phyloP scores from a whole-genome alignment of 169 alveolate genomes.

The Plasmodium knowlesi region DNA sequence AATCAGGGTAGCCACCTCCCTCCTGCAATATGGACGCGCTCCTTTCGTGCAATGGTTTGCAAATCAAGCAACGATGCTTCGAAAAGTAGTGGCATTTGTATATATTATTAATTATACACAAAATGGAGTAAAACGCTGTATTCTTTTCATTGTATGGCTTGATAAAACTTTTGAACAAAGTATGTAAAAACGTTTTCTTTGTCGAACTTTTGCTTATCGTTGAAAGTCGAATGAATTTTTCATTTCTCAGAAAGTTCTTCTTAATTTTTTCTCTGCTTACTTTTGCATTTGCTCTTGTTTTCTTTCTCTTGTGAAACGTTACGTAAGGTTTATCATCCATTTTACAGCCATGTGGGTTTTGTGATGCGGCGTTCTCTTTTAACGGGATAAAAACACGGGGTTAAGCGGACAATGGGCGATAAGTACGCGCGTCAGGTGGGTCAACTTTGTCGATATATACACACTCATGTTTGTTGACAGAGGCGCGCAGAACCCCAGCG shows the following conservation, averaged over 20 bases:
- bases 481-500: not conserved
- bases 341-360: conserved; percentile 34
- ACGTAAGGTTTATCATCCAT: conserved; percentile 60
- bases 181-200: conserved; percentile 60
- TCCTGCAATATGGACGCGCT: not conserved
- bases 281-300: conserved; percentile 64
- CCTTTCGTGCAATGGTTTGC: conserved; percentile 46
- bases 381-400: not conserved
- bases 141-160: conserved; percentile 68
- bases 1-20: not conserved
- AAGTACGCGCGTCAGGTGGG: not conserved
- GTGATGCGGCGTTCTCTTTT: not conserved
- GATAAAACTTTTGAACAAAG: conserved; percentile 68
- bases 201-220: conserved; percentile 28
- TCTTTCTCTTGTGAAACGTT: conserved; percentile 62
- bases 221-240: conserved; percentile 52
- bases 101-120: conserved; percentile 68
- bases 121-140: conserved; percentile 57
- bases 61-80: conserved; percentile 68
- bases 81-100: conserved; percentile 62
- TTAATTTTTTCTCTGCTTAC: conserved; percentile 64
- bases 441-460: not conserved
- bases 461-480: not conserved
- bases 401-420: not conserved
- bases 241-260: conserved; percentile 50